A percentile compares a stretch with the other conserved stretches of the same genome.
These are phyloP conservation scores for Boletus rubescentipes DNA, from an alignment of 768 basidiomycete genomes.

Conservation along the genomic window DNA sequence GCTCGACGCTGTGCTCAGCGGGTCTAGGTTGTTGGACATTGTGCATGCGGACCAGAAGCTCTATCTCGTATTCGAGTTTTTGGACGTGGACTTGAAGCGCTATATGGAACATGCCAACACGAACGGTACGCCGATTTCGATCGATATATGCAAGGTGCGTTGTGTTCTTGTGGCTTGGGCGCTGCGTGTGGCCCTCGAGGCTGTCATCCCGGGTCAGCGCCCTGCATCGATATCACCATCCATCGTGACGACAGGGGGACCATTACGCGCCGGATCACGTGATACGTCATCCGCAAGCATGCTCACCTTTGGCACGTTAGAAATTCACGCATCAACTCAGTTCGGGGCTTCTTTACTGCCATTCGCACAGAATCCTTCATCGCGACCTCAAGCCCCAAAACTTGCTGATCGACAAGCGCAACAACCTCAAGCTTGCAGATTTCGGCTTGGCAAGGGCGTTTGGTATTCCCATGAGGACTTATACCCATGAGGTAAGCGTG, in stretches of 20 bases:
- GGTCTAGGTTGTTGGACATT: slow-evolving; percentile 82
- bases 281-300: slow-evolving; percentile 13
- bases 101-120: slow-evolving; percentile 91
- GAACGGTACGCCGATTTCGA: slow-evolving; percentile 66
- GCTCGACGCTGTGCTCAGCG: slow-evolving; percentile 6
- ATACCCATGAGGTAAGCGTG: slow-evolving; percentile 87
- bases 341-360: slow-evolving; percentile 90
- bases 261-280: slow-evolving; percentile 34
- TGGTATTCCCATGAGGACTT: slow-evolving; percentile 98
- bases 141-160: slow-evolving; percentile 78
- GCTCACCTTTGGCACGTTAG: slow-evolving; percentile 42
- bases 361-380: slow-evolving; percentile 94
- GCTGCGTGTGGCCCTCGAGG: slow-evolving; percentile 4
- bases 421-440: slow-evolving; percentile 94
- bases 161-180: not conserved
- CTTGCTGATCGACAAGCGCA: slow-evolving; percentile 82
- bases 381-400: slow-evolving; percentile 97
- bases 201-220: not conserved
- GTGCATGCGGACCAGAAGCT: slow-evolving; percentile 97
- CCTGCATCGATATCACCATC: slow-evolving; percentile 21
- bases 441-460: slow-evolving; percentile 96
- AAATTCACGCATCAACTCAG: slow-evolving; percentile 96
- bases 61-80: slow-evolving; percentile 96
- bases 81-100: slow-evolving; percentile 94
- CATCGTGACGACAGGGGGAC: slow-evolving; percentile 17